A percentile compares a stretch with the other conserved stretches of the same genome.
Evolutionary conservation across 495 filamentous ascomycete species (phyloP).

Genomic region (Penicillium soppii): DNA sequence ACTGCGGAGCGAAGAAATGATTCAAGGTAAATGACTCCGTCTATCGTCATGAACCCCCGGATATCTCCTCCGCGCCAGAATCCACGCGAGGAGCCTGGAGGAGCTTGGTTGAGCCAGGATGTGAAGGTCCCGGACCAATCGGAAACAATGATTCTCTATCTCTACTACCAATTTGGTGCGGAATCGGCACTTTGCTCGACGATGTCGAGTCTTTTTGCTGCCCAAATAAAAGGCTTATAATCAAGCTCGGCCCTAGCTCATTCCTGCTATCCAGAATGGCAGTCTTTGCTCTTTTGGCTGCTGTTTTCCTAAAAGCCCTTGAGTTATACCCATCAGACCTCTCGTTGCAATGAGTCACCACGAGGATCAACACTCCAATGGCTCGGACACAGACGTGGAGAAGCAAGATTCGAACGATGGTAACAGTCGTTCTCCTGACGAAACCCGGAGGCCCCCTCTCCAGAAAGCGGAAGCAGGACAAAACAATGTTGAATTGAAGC

Average conservation of each 20-base stretch:
- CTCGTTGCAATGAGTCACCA: slow-evolving; percentile 13
- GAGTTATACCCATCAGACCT: not conserved
- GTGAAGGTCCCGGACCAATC: slow-evolving; percentile 13
- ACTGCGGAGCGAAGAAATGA: slow-evolving; percentile 12
- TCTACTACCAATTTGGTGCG: not conserved
- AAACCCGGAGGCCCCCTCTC: slow-evolving; percentile 7
- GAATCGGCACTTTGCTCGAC: not conserved
- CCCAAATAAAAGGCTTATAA: slow-evolving; percentile 2
- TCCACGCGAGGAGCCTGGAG: slow-evolving; percentile 9
- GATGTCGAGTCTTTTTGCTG: not conserved
- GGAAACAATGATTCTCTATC: slow-evolving; percentile 10
- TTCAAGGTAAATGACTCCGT: slow-evolving; percentile 13
- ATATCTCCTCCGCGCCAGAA: slow-evolving; percentile 25
- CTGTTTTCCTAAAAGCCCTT: not conserved
- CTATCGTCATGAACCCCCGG: slow-evolving; percentile 24
- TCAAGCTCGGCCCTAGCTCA: not conserved
- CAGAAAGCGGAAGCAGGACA: slow-evolving; percentile 31
- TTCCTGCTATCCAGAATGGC: not conserved
- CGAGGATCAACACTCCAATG: not conserved
- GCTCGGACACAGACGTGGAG: slow-evolving; percentile 18
- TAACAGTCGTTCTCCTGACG: slow-evolving; percentile 11
- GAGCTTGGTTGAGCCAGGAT: slow-evolving; percentile 6
- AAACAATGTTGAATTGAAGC: slow-evolving; percentile 54
- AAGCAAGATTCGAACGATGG: slow-evolving; percentile 21
- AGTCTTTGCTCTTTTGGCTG: slow-evolving; percentile 1